phyloP scores from a whole-genome alignment of 306 rosid genomes.

The Pueraria montana region DNA sequence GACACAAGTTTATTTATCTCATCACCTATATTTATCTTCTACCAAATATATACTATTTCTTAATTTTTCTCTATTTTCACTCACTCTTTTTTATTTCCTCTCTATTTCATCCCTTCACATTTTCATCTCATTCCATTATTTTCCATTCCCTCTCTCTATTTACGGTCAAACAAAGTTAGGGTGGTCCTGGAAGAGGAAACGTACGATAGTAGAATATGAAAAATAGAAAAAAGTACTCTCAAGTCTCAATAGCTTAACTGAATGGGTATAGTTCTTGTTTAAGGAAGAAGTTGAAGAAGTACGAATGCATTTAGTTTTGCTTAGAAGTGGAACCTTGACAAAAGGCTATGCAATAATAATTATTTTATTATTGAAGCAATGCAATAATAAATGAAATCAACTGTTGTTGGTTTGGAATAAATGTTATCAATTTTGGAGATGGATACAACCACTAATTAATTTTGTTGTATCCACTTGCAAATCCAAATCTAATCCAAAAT shows the following conservation, averaged over 20 bases:
- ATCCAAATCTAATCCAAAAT: constrained; percentile 14
- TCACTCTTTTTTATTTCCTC: too few relatives aligned
- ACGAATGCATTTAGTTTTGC: too few relatives aligned
- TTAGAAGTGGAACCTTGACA: too few relatives aligned
- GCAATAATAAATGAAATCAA: too few relatives aligned
- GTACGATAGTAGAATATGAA: background rate
- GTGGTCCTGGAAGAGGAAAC: background rate
- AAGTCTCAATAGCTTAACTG: constrained; percentile 1
- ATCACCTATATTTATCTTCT: too few relatives aligned
- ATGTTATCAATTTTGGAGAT: constrained; percentile 13
- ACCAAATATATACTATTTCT: too few relatives aligned
- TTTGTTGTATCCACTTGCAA: constrained; percentile 23
- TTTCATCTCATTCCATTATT: background rate
- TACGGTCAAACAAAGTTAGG: background rate
- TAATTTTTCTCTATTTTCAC: too few relatives aligned
- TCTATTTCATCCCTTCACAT: too few relatives aligned
- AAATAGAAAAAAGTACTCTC: background rate
- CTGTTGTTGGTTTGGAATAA: too few relatives aligned
- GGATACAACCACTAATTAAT: constrained; percentile 35
- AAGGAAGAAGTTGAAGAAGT: background rate
- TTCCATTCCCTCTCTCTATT: background rate
- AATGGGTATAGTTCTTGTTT: constrained; percentile 29
- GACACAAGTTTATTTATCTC: too few relatives aligned
- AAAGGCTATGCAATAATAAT: too few relatives aligned
- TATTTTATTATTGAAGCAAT: too few relatives aligned